Evolutionary conservation across 1,139 yeast species (phyloP).

Genomic region (Suhomyces kunorum): DNA sequence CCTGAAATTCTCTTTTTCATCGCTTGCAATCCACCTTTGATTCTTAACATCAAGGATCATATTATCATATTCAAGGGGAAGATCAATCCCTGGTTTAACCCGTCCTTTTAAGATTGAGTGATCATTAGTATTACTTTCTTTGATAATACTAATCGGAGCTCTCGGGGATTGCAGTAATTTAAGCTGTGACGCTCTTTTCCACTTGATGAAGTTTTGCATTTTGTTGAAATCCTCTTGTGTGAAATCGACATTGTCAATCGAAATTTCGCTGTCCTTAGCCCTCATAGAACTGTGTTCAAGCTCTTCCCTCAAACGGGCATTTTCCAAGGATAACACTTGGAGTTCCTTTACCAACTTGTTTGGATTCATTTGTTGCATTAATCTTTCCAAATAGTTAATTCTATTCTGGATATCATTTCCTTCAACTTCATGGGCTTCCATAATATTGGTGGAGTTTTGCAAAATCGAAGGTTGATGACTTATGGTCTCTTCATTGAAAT

Average conservation of each 20-base stretch:
- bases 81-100: slow-evolving; percentile 35
- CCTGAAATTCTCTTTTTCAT: slow-evolving; percentile 30
- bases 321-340: slow-evolving; percentile 19
- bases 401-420: slow-evolving; percentile 15
- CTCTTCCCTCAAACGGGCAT: slow-evolving; percentile 18
- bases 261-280: slow-evolving; percentile 17
- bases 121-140: slow-evolving; percentile 14
- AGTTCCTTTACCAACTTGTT: slow-evolving; percentile 13
- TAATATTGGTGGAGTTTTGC: slow-evolving; percentile 15
- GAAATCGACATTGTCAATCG: slow-evolving; percentile 27
- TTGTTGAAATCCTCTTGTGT: slow-evolving; percentile 24
- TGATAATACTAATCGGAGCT: slow-evolving; percentile 15
- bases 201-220: slow-evolving; percentile 30
- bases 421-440: slow-evolving; percentile 8
- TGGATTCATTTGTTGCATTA: slow-evolving; percentile 17
- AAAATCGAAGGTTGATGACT: slow-evolving; percentile 17
- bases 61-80: slow-evolving; percentile 41
- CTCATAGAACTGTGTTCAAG: background rate
- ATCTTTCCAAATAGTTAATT: slow-evolving; percentile 23
- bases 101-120: slow-evolving; percentile 27
- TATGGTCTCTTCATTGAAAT: slow-evolving; percentile 10
- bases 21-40: slow-evolving; percentile 39
- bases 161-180: slow-evolving; percentile 23
- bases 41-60: slow-evolving; percentile 43
- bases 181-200: slow-evolving; percentile 45